A percentile compares a stretch with the other conserved stretches of the same genome.
Conservation (phyloP, 2,329 filamentous ascomycete genomes). For the Tolypocladium ovalisporum region DNA sequence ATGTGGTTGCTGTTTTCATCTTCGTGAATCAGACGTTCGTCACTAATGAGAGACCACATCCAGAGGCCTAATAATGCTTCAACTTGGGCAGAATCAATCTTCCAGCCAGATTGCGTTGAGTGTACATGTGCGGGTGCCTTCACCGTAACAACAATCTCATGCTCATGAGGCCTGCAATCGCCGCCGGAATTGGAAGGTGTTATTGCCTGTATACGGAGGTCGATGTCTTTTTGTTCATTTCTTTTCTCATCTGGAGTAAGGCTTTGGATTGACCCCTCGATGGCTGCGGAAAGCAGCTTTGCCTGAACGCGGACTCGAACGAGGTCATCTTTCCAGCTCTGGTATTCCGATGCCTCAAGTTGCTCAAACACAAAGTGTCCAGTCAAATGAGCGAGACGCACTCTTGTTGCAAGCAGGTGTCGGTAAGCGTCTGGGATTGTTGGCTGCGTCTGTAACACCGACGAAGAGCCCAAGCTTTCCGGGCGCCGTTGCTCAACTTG, state of each 20-base stretch:
- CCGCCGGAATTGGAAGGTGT: not conserved
- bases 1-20: not conserved
- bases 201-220: not conserved
- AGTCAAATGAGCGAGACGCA: not conserved
- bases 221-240: not conserved
- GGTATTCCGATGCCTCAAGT: not conserved
- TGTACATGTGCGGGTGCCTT: not conserved
- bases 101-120: slow-evolving; percentile 3
- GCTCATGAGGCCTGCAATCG: not conserved
- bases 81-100: slow-evolving; percentile 6
- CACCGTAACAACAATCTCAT: not conserved
- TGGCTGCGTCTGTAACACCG: not conserved
- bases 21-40: not conserved
- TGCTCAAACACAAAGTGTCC: not conserved
- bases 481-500: not conserved
- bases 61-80: slow-evolving; percentile 10
- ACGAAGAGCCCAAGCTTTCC: not conserved
- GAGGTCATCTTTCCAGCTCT: not conserved
- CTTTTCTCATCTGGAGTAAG: not conserved
- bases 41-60: slow-evolving; percentile 6
- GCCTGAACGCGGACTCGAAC: not conserved
- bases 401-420: not conserved
- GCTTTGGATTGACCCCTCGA: not conserved
- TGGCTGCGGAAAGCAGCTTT: not conserved
- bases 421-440: not conserved